Base-by-base conservation (phyloP, 2,329 filamentous ascomycete species). In the Monilinia laxa region DNA sequence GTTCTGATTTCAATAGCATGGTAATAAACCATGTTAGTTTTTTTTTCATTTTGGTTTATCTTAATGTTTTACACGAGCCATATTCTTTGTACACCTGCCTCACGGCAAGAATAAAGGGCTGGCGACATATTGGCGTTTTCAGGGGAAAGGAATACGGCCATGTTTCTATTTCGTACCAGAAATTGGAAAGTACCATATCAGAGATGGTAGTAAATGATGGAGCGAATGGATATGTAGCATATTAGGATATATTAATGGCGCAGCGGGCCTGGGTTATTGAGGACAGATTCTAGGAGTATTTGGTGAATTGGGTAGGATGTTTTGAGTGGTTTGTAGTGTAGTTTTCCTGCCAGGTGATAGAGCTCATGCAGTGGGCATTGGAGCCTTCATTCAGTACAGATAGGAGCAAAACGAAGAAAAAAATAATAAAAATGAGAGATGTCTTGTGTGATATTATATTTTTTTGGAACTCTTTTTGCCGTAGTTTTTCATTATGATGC, bases 41-140 rank as follows among this genome's bases (percentile, higher is more conserved):
- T n/a, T 25, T 69, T 28, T 28, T 28, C n/a, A 62, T 63, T 59
- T 64, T 68, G 55, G n/a, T 56, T 68, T 53, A 59, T 60, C 66
- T 67, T 74, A 72, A 73, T 74, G 71, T 73, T 72, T 71, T 70
- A 71, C 66, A 73, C 57, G 68, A 73, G 58, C 58, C 54, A 64
- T 71, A 70, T 68, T 49, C 63, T 70, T 59, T 70, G 64, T 72
- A 66, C 38, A 69, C 68, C 45, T 65, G 68, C 68, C 68, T 71
- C 59, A 23, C 56, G 70, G 72, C 69, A 58, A 60, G 11, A 52
- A 65, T 70, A 70, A 71, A 72, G 69, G 68, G 68, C 28, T 66
- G 70, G 68, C 67, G 64, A 55, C 64, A 68, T 58, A 64, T 64
- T 66, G 73, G 72, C 68, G 71, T 73, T 73, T 51, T 63, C 49